Evolutionary conservation across 371 early-diverging fungal species (phyloP).

Genomic region (Mortierella sp.): DNA sequence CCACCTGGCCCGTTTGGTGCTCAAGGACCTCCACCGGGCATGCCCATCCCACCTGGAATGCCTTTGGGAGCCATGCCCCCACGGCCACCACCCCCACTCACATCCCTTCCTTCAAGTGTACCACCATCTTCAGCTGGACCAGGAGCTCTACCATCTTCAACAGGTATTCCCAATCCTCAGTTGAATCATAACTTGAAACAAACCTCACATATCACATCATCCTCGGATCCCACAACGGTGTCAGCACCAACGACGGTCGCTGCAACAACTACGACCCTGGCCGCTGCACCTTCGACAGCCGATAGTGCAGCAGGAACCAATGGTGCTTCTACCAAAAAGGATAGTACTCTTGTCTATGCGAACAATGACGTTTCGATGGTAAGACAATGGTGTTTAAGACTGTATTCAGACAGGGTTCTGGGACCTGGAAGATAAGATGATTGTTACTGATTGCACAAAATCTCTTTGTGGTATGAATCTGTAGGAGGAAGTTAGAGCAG

Average conservation of each 20-base stretch:
- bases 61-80: conserved; percentile 24
- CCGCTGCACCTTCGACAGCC: conserved; percentile 3
- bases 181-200: conserved; percentile 49
- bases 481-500: conserved; percentile 46
- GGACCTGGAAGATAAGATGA: too few species aligned
- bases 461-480: neutral
- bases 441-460: neutral
- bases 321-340: conserved; percentile 30
- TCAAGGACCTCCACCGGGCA: conserved; percentile 34
- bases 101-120: conserved; percentile 2
- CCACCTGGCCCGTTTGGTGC: conserved; percentile 12
- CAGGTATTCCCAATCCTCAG: conserved; percentile 45
- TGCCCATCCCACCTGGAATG: conserved; percentile 25
- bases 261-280: conserved; percentile 5
- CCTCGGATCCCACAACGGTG: conserved; percentile 35
- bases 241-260: conserved; percentile 10
- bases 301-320: conserved; percentile 8
- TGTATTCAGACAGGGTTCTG: too few species aligned
- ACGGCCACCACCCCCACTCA: conserved; percentile 7
- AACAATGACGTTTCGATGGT: conserved; percentile 46
- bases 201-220: conserved; percentile 43
- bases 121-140: conserved; percentile 11
- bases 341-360: conserved; percentile 33
- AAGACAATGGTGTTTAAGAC: conserved; percentile 7
- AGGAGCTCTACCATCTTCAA: conserved; percentile 15